A percentile compares a stretch with the other conserved stretches of the same genome.
phyloP scores from a whole-genome alignment of 768 basidiomycete genomes.

The Lentinula sp. region DNA sequence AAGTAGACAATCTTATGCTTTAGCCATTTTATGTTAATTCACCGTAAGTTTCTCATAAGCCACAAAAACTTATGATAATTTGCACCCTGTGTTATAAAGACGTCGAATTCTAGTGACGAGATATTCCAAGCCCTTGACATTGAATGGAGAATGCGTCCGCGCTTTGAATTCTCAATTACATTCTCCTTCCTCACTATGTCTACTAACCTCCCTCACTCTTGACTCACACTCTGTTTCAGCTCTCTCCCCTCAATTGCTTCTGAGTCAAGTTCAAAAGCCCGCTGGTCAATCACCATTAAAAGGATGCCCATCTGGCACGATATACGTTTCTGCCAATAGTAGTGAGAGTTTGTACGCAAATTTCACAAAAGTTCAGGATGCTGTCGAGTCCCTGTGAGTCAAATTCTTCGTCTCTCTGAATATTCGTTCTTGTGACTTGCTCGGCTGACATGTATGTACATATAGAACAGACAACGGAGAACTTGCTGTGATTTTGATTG shows the following conservation, averaged over 20 bases:
- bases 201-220: too few species aligned
- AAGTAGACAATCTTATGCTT: too few species aligned
- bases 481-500: conserved; percentile 46
- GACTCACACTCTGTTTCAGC: conserved; percentile 10
- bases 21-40: too few species aligned
- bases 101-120: not conserved
- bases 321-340: conserved; percentile 47
- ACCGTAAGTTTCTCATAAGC: too few species aligned
- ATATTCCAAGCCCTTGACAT: too few species aligned
- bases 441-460: too few species aligned
- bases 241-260: conserved; percentile 40
- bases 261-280: conserved; percentile 50
- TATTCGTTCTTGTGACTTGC: too few species aligned
- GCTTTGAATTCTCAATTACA: not conserved
- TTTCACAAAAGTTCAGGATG: conserved; percentile 45
- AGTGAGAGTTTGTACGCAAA: conserved; percentile 34
- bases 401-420: not conserved
- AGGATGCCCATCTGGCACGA: conserved; percentile 53
- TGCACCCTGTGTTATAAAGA: too few species aligned
- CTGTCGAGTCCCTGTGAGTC: conserved; percentile 48
- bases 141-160: not conserved
- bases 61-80: too few species aligned
- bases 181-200: not conserved
- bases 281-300: conserved; percentile 31
- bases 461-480: conserved; percentile 33